A percentile compares a stretch with the other conserved stretches of the same genome.
Evolutionary conservation across 805 yeast species (phyloP).

Genomic region (Monosporozyma aquatica): DNA sequence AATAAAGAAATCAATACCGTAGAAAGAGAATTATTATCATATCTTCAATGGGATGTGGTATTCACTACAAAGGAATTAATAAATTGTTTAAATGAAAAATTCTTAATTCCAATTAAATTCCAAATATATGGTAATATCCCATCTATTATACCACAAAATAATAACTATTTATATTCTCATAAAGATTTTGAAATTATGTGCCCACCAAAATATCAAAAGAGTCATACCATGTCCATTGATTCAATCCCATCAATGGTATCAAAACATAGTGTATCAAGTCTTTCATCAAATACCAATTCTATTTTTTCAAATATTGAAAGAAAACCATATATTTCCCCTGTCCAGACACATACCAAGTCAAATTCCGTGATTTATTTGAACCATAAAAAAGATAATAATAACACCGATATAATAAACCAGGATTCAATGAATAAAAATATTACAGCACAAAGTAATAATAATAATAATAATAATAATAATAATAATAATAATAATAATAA

Average conservation of each 20-base stretch:
- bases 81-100: conserved; percentile 52
- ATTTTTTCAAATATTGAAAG: neutral
- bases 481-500: too few relatives aligned
- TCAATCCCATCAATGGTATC: neutral
- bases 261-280: neutral
- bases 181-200: neutral
- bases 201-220: neutral
- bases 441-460: too few relatives aligned
- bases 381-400: conserved; percentile 58
- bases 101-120: conserved; percentile 64
- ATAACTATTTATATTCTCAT: neutral
- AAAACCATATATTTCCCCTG: neutral
- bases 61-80: conserved; percentile 64
- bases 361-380: conserved; percentile 87
- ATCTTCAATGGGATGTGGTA: conserved; percentile 78
- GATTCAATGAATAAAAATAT: too few relatives aligned
- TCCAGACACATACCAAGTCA: conserved; percentile 21
- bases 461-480: too few relatives aligned
- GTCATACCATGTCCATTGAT: conserved; percentile 1
- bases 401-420: neutral
- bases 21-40: conserved; percentile 77
- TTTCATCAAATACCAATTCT: neutral
- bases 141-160: neutral
- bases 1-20: conserved; percentile 80
- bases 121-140: conserved; percentile 9